Evolutionary conservation across 805 yeast species (phyloP), one percentile per base, ranked within the genome.

Genomic region (Yamadazyma paraphyllophila): DNA sequence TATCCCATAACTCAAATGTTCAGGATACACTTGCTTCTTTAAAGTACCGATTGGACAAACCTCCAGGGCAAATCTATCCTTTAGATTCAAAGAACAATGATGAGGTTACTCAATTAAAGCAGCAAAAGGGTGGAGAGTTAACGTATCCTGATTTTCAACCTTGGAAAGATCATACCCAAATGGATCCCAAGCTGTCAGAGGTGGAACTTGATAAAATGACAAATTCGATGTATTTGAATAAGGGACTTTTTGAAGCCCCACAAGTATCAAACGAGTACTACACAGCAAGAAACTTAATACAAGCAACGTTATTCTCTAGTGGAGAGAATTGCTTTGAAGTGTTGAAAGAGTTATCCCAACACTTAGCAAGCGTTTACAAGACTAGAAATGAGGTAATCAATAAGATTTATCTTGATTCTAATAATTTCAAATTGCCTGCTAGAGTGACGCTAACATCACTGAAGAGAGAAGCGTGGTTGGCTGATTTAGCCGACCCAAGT

Each of bases 371-470:
- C 35, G 67, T 69, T 2, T 71, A 67, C 44, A 58, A 59, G 43
- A 60, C 68, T 9, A 49, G 77, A 36, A 69, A 69, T 45, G 74
- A 70, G 36, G 60, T 59, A 24, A 69, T 71, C 45, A 71, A 71
- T 48, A 69, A 69, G 48, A 66, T 71, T 46, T 53, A 55, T 36
- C 54, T 41, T 42, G 62, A 56, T n/a, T 59, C 70, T 17, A 65
- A 67, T 41, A 61, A 57, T 5, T 88, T 82, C 66, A 83, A 80
- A 51, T 87, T 92, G 5, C 96, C 96, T 0, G 91, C 96, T 10
- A 71, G 97, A 51, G 96, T 92, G 24, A 92, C 97, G 0, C 64
- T 92, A 26, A 91, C 97, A 0, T 96, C 91, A 48, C 85, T 83
- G 58, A 87, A 88, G 60, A 77, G 84, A 47, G 96, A 88, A 49